Conservation (phyloP, 495 filamentous ascomycete genomes). For the Penicilliopsis zonata region DNA sequence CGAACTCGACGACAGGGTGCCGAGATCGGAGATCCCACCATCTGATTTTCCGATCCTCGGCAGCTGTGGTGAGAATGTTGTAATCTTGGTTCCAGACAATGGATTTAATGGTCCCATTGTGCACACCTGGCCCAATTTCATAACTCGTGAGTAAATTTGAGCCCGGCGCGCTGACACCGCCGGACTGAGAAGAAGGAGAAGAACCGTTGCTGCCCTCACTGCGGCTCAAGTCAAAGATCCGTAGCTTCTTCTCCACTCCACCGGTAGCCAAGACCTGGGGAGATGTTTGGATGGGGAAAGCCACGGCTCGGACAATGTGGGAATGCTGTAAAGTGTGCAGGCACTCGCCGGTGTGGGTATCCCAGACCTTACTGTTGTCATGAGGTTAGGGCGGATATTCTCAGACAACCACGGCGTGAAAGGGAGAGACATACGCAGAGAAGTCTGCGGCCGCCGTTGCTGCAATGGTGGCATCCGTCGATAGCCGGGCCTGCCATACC, state of each 20-base stretch:
- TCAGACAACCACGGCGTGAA: not conserved
- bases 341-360: conserved; percentile 87
- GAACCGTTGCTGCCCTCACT: conserved; percentile 27
- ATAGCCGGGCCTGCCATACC: conserved; percentile 88
- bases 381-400: conserved; percentile 1
- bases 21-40: conserved; percentile 87
- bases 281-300: conserved; percentile 65
- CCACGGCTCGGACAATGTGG: conserved; percentile 89
- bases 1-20: conserved; percentile 55
- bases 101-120: conserved; percentile 80
- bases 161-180: conserved; percentile 15
- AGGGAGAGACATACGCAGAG: conserved; percentile 73
- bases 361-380: conserved; percentile 76
- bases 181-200: conserved; percentile 20
- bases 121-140: conserved; percentile 75
- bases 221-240: conserved; percentile 75
- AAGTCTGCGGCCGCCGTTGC: conserved; percentile 94
- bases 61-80: conserved; percentile 77
- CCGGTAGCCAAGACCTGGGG: conserved; percentile 80
- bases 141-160: conserved; percentile 44
- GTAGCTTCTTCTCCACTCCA: conserved; percentile 90
- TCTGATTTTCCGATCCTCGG: conserved; percentile 79
- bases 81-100: conserved; percentile 86
- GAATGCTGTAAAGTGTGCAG: conserved; percentile 79
- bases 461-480: conserved; percentile 74